phyloP scores from a whole-genome alignment of 495 filamentous ascomycete species.

The Articulospora tetracladia region DNA sequence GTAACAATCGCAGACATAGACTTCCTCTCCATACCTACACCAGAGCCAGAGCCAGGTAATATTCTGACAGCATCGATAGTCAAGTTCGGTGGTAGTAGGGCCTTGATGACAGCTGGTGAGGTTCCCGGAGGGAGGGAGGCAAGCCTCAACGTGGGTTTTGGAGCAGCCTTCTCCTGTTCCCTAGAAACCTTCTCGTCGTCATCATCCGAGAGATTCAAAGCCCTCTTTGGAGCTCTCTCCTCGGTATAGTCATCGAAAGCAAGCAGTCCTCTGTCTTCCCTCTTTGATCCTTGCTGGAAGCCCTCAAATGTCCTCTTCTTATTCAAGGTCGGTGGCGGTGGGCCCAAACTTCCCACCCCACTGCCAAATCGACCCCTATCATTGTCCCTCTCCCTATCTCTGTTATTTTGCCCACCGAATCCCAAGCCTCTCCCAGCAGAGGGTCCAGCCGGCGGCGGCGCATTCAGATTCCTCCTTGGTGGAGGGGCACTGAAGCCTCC shows the following conservation, averaged over 20 bases:
- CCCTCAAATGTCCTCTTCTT: slow-evolving; percentile 45
- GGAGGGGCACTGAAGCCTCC: slow-evolving; percentile 19
- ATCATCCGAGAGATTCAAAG: slow-evolving; percentile 48
- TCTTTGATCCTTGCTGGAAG: slow-evolving; percentile 32
- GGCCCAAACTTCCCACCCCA: slow-evolving; percentile 74
- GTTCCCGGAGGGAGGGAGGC: slow-evolving; percentile 57
- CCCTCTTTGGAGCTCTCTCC: slow-evolving; percentile 32
- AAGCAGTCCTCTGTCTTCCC: slow-evolving; percentile 29
- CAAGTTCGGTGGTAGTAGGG: slow-evolving; percentile 62
- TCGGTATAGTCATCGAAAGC: slow-evolving; percentile 51
- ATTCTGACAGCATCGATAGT: slow-evolving; percentile 76
- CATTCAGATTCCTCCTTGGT: slow-evolving; percentile 50
- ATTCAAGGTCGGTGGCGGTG: slow-evolving; percentile 45
- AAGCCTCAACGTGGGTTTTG: slow-evolving; percentile 86
- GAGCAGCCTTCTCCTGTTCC: slow-evolving; percentile 58
- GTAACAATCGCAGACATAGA: slow-evolving; percentile 82
- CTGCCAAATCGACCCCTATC: slow-evolving; percentile 33
- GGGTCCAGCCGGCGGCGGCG: slow-evolving; percentile 18
- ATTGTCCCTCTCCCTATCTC: slow-evolving; percentile 24
- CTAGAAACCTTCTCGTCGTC: slow-evolving; percentile 37
- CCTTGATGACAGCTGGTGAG: slow-evolving; percentile 69
- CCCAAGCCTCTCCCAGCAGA: slow-evolving; percentile 25
- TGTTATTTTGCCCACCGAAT: slow-evolving; percentile 31
- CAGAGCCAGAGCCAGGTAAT: slow-evolving; percentile 54
- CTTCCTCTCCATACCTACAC: slow-evolving; percentile 59